Conservation (phyloP, 192 early-diverging fungal species). For the Polychytrium aggregatum region DNA sequence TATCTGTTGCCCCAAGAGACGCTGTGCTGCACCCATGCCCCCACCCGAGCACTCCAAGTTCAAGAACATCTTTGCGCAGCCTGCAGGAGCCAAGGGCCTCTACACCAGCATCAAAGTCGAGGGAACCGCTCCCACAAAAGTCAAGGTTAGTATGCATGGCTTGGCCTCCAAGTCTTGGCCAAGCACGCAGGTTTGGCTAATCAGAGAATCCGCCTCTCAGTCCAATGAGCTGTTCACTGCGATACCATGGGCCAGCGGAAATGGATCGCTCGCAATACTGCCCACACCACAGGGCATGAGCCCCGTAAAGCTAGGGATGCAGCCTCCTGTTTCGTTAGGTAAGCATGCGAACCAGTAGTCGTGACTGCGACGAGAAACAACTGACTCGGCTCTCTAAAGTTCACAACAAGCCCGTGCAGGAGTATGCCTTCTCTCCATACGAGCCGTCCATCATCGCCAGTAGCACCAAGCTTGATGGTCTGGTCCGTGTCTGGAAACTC, state of each 20-base stretch:
- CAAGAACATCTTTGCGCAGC: conserved; percentile 8
- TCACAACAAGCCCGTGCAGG: conserved; percentile 17
- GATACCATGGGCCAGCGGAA: conserved; percentile 5
- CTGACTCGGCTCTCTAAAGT: background rate
- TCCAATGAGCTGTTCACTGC: conserved; percentile 7
- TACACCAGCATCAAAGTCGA: conserved; percentile 18
- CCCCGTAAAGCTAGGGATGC: conserved; percentile 1
- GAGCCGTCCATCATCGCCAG: conserved; percentile 4
- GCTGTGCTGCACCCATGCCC: no score
- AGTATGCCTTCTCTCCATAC: conserved; percentile 7
- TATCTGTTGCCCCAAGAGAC: no score
- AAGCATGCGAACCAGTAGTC: background rate
- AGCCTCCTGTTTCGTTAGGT: conserved; percentile 10
- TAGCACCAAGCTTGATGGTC: conserved; percentile 4
- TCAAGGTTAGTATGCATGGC: conserved; percentile 5
- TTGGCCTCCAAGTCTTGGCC: background rate
- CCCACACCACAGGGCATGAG: conserved; percentile 5
- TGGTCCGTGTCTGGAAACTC: conserved; percentile 20
- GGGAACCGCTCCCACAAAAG: conserved; percentile 3
- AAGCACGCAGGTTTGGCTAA: background rate
- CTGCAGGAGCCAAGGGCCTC: conserved; percentile 4
- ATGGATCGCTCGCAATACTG: conserved; percentile 12
- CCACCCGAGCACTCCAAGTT: no score
- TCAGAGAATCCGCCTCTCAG: background rate
- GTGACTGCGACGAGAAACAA: background rate